A percentile compares a stretch with the other conserved stretches of the same genome.
These are phyloP conservation scores for Aspergillus hancockii DNA, from an alignment of 495 filamentous ascomycete species.

Conservation along the genomic window DNA sequence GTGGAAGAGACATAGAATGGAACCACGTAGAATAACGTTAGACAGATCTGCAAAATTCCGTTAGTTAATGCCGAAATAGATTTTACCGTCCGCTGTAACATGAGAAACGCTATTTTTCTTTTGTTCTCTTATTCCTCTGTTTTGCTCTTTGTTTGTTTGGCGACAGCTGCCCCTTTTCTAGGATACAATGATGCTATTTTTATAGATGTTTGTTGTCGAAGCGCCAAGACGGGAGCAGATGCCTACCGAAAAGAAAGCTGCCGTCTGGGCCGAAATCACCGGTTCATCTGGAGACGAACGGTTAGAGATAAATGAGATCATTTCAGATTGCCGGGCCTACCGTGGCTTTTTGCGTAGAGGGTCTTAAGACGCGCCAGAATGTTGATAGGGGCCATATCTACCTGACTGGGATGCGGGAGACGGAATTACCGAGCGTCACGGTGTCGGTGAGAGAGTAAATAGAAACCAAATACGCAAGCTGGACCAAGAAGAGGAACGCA, in stretches of 20 bases:
- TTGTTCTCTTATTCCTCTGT: too few relatives aligned
- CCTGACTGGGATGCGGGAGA: not conserved
- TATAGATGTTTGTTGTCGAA: conserved; percentile 10
- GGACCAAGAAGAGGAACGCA: not conserved
- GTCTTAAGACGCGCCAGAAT: conserved; percentile 38
- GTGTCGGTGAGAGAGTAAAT: not conserved
- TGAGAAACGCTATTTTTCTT: not conserved
- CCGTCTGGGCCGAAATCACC: conserved; percentile 47
- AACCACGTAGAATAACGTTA: conserved; percentile 83
- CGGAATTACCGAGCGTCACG: not conserved
- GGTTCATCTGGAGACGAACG: conserved; percentile 40
- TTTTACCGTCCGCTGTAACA: not conserved
- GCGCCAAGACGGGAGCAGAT: conserved; percentile 14
- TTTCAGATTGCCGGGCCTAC: conserved; percentile 23
- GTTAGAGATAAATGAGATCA: conserved; percentile 10
- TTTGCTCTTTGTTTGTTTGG: not conserved
- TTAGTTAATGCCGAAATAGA: conserved; percentile 9
- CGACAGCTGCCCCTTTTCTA: conserved; percentile 5
- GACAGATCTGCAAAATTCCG: conserved; percentile 54
- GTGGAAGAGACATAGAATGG: conserved; percentile 83
- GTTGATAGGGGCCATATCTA: conserved; percentile 38
- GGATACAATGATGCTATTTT: conserved; percentile 15
- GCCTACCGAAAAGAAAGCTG: conserved; percentile 55
- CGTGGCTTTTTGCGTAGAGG: conserved; percentile 38
- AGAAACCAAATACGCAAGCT: not conserved